Evolutionary conservation across 179 eudicot genomes (phyloP).

Genomic region (Actinidia chinensis): DNA sequence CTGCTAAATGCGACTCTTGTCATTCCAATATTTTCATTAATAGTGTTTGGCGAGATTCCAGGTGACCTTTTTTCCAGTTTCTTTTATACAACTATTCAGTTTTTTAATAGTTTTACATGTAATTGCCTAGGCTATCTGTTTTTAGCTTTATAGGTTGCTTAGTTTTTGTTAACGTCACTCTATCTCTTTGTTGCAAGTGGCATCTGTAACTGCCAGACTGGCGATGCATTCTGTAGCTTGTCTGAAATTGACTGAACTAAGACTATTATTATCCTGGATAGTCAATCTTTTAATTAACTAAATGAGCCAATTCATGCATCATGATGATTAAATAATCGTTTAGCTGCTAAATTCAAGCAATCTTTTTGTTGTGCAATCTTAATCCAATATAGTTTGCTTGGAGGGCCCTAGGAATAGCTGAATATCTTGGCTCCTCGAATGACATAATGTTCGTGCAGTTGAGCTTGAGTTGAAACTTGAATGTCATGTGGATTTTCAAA

Average conservation of each 20-base stretch:
- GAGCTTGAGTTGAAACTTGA: too few relatives aligned
- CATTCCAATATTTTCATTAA: constrained; percentile 92
- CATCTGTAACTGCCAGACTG: not conserved
- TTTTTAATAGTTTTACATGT: not conserved
- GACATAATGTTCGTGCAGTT: too few relatives aligned
- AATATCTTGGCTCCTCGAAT: not conserved
- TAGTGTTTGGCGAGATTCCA: constrained; percentile 97
- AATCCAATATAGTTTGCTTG: not conserved
- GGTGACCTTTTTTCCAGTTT: constrained; percentile 41
- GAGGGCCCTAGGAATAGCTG: not conserved
- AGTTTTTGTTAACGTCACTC: not conserved
- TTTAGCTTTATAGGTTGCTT: not conserved
- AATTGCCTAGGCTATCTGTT: not conserved
- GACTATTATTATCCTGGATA: not conserved
- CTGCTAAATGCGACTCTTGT: constrained; percentile 95
- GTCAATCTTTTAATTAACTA: not conserved
- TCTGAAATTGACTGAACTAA: not conserved
- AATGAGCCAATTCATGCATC: not conserved
- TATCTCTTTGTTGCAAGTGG: not conserved
- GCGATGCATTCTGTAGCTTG: not conserved
- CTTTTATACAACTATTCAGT: not conserved
- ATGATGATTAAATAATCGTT: not conserved
- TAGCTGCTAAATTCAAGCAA: not conserved
- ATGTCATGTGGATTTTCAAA: too few relatives aligned
- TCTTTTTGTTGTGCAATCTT: not conserved